Conservation (phyloP, 192 early-diverging fungal genomes). For the Dissophora globulifera region DNA sequence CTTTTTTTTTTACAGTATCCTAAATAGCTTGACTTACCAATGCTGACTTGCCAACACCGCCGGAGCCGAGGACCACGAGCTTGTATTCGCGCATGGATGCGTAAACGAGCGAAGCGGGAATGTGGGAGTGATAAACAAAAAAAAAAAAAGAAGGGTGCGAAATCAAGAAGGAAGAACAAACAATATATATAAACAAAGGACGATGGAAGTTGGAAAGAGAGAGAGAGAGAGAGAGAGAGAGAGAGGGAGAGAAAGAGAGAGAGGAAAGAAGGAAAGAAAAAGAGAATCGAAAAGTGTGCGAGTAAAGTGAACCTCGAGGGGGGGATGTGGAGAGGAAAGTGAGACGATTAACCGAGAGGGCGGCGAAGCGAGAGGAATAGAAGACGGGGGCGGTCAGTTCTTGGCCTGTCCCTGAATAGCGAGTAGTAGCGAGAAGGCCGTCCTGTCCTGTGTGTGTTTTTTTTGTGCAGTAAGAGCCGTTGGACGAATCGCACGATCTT, state of each 20-base stretch:
- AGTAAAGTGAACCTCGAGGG: background rate
- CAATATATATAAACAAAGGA: background rate
- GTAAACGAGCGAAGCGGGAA: background rate
- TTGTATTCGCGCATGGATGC: conserved; percentile 85
- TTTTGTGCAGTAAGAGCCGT: background rate
- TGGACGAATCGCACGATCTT: too few species aligned
- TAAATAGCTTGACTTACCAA: conserved; percentile 56
- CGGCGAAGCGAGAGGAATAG: background rate
- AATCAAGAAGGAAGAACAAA: background rate
- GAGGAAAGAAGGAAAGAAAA: background rate
- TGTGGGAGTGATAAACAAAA: background rate
- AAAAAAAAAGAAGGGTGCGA: background rate
- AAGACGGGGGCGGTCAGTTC: background rate
- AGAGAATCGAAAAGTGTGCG: conserved; percentile 12
- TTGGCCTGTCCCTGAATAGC: too few species aligned
- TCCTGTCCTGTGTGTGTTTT: too few species aligned
- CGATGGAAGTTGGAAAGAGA: background rate
- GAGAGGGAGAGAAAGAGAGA: conserved; percentile 1
- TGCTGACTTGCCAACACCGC: conserved; percentile 90
- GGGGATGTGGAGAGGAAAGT: background rate
- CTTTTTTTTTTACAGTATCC: background rate
- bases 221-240: conserved; percentile 5
- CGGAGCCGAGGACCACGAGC: conserved; percentile 93
- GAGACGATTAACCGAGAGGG: background rate
- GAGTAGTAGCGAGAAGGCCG: too few species aligned